phyloP scores from a whole-genome alignment of 208 protist genomes.

The Trypanosoma boissoni region DNA sequence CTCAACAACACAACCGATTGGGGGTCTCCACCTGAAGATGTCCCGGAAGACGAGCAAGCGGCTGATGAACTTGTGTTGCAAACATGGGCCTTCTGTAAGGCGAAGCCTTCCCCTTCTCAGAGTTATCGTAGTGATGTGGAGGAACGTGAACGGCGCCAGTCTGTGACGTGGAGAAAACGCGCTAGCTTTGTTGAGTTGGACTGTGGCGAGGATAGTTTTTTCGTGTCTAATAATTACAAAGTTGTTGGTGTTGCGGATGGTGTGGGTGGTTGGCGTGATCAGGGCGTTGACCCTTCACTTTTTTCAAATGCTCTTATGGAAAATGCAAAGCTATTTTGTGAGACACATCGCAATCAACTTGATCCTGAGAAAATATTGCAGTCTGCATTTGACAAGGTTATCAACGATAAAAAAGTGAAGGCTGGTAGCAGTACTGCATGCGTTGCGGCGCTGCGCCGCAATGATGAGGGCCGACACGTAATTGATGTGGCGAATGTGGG shows the following conservation, averaged over 20 bases:
- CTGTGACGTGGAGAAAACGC: constrained; percentile 80
- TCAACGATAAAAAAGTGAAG: constrained; percentile 75
- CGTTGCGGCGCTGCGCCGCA: constrained; percentile 62
- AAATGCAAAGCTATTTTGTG: constrained; percentile 84
- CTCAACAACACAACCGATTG: constrained; percentile 33
- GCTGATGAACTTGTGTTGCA: constrained; percentile 87
- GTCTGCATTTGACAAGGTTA: constrained; percentile 73
- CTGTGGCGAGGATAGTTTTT: constrained; percentile 93
- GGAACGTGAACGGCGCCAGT: constrained; percentile 64
- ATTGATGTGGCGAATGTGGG: constrained; percentile 91
- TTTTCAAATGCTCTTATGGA: constrained; percentile 91
- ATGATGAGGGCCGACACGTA: constrained; percentile 44
- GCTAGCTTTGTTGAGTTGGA: constrained; percentile 89
- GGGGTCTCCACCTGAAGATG: constrained; percentile 73
- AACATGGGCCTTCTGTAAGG: constrained; percentile 90
- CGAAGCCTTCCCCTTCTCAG: constrained; percentile 65
- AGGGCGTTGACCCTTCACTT: constrained; percentile 80
- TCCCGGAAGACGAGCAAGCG: constrained; percentile 62
- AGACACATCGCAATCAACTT: constrained; percentile 74
- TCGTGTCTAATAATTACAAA: constrained; percentile 90
- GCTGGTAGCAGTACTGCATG: constrained; percentile 90
- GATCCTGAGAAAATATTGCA: constrained; percentile 85
- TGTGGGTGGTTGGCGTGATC: constrained; percentile 86
- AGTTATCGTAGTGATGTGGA: constrained; percentile 84
- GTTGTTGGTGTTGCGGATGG: constrained; percentile 91